Percentiles rank a stretch among this genome's conserved stretches.
phyloP scores from a whole-genome alignment of 2,329 filamentous ascomycete species.

The Diaporthe eres region DNA sequence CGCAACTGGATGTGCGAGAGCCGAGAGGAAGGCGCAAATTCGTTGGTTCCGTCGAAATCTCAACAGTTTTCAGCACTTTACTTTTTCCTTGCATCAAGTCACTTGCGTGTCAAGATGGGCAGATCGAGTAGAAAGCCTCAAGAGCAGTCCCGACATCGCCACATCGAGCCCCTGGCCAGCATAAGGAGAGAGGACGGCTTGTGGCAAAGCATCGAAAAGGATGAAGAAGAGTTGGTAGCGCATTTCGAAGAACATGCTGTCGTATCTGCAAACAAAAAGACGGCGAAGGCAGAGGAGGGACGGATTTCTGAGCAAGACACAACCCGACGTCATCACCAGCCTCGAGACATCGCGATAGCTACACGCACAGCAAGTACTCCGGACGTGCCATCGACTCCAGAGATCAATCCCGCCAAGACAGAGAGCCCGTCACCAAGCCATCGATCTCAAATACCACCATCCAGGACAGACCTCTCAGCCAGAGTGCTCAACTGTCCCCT shows the following conservation, averaged over 20 bases:
- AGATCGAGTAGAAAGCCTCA: neutral
- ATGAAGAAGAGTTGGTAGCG: neutral
- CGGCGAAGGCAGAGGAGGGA: no score
- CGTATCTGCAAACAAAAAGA: rapidly evolving
- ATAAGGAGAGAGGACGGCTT: neutral
- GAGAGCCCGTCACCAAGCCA: neutral
- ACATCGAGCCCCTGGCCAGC: neutral
- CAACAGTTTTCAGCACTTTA: no score
- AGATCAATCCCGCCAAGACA: neutral
- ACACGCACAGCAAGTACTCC: no score
- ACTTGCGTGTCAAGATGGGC: neutral
- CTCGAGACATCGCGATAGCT: neutral
- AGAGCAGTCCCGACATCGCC: neutral
- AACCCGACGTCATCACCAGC: no score
- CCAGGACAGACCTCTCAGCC: neutral
- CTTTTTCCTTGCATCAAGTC: rapidly evolving
- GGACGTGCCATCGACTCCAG: neutral
- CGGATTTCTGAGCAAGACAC: no score
- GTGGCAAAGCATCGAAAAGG: constrained; percentile 26
- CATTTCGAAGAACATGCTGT: neutral
- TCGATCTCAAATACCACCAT: neutral
- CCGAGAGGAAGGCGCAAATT: no score
- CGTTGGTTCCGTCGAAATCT: no score
- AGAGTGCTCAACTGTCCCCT: neutral
- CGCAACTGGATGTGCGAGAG: neutral